Percentiles rank a stretch among this genome's conserved stretches.
Evolutionary conservation across 2,329 filamentous ascomycete genomes (phyloP).

Genomic region (Septoria linicola): DNA sequence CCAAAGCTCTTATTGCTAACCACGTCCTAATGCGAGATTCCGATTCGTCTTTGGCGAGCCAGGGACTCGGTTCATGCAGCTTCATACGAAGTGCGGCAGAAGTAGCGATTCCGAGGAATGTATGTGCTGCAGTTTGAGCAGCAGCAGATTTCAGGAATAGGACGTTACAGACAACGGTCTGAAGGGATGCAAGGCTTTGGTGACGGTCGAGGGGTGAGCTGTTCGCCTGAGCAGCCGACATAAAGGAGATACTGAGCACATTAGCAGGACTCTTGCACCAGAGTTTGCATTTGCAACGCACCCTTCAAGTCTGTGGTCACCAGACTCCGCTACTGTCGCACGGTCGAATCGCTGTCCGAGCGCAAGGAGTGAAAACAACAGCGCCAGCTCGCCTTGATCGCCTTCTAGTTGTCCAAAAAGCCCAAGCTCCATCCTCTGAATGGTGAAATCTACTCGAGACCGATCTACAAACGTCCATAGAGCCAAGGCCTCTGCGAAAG

Average conservation of each 20-base stretch:
- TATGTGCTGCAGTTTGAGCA: not conserved
- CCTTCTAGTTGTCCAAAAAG: not conserved
- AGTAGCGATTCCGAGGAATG: not conserved
- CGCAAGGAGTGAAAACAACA: not conserved
- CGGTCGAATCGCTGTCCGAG: not conserved
- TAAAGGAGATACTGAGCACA: not conserved
- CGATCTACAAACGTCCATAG: not conserved
- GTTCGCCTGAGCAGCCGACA: not conserved
- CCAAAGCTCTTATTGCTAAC: not conserved
- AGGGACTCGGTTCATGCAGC: not conserved
- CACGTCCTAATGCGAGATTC: not conserved
- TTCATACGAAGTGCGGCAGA: not conserved
- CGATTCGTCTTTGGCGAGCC: not conserved
- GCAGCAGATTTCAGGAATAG: not conserved
- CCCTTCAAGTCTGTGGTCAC: not conserved
- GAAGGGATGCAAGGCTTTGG: not conserved
- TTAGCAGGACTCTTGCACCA: not conserved
- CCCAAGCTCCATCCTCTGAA: not conserved
- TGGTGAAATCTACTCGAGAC: not conserved
- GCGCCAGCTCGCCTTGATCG: not conserved
- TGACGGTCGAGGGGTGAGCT: not conserved
- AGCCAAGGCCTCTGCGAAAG: not conserved
- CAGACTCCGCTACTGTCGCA: not conserved
- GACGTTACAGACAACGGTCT: not conserved
- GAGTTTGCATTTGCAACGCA: not conserved